These are phyloP conservation scores for Russula ochroleuca DNA, from an alignment of 768 basidiomycete species.

Conservation along the genomic window DNA sequence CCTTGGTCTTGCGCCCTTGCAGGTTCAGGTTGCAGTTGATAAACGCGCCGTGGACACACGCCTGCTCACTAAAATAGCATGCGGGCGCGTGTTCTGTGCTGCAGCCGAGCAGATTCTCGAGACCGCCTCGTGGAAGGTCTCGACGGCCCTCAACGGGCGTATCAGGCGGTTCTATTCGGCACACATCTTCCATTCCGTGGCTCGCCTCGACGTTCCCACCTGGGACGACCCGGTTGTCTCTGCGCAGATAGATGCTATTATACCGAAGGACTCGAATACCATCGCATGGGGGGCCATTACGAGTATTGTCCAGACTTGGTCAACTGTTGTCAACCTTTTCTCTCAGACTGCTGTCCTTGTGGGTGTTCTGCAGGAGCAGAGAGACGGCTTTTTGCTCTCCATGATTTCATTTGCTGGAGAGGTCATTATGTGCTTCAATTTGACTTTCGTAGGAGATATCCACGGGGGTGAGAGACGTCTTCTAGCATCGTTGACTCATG, in stretches of 20 bases:
- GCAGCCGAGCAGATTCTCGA: conserved; percentile 44
- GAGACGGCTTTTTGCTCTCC: conserved; percentile 60
- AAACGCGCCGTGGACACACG: conserved; percentile 18
- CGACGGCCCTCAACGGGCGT: conserved; percentile 50
- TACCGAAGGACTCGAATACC: conserved; percentile 38
- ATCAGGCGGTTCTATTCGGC: conserved; percentile 60
- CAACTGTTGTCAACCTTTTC: conserved; percentile 46
- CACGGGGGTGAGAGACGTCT: conserved; percentile 9
- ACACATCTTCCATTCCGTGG: conserved; percentile 62
- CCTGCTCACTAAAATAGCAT: conserved; percentile 30
- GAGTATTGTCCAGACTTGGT: conserved; percentile 39
- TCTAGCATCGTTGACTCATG: not conserved
- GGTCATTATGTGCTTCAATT: conserved; percentile 39
- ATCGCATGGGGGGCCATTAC: conserved; percentile 61
- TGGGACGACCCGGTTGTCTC: conserved; percentile 65
- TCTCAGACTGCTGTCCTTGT: conserved; percentile 61
- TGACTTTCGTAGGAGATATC: not conserved
- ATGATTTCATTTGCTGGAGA: conserved; percentile 52
- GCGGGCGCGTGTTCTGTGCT: conserved; percentile 52
- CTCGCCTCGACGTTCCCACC: conserved; percentile 71
- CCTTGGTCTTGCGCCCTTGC: not conserved
- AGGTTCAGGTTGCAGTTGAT: conserved; percentile 26
- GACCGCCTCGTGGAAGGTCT: conserved; percentile 38
- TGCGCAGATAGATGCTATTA: conserved; percentile 55
- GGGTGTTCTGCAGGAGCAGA: conserved; percentile 53